Conservation (phyloP, 495 filamentous ascomycete species). For the Hypoxylon rickii region DNA sequence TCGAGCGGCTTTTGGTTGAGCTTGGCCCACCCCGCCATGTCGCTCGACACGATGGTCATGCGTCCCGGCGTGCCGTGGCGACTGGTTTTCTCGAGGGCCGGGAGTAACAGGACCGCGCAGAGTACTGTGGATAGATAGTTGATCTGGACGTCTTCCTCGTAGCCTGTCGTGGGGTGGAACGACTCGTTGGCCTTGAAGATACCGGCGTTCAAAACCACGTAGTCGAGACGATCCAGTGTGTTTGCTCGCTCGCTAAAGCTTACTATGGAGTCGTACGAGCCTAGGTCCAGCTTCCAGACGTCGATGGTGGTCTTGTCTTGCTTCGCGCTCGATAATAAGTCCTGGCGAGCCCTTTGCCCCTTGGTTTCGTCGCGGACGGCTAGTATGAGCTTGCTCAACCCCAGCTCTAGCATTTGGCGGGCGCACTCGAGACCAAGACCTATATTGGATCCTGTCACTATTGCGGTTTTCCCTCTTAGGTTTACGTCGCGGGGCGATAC, state of each 20-base stretch:
- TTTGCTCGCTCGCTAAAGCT: slow-evolving; percentile 44
- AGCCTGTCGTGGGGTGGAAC: slow-evolving; percentile 26
- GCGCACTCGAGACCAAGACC: slow-evolving; percentile 55
- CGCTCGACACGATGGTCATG: slow-evolving; percentile 43
- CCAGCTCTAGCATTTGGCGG: slow-evolving; percentile 48
- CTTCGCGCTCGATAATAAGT: background rate
- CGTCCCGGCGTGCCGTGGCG: slow-evolving; percentile 34
- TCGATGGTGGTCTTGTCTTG: slow-evolving; percentile 34
- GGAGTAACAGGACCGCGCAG: slow-evolving; percentile 46
- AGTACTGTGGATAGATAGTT: slow-evolving; percentile 50
- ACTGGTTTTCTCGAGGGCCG: slow-evolving; percentile 39
- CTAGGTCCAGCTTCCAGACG: slow-evolving; percentile 55
- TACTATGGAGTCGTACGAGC: slow-evolving; percentile 42
- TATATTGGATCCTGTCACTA: slow-evolving; percentile 58
- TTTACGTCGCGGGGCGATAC: slow-evolving; percentile 28
- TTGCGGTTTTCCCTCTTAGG: slow-evolving; percentile 32
- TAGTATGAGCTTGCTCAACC: slow-evolving; percentile 51
- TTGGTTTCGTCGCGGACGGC: slow-evolving; percentile 51
- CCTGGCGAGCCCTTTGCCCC: slow-evolving; percentile 44
- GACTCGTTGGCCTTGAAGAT: slow-evolving; percentile 18
- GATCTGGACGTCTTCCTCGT: slow-evolving; percentile 46
- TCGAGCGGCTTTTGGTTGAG: slow-evolving; percentile 36
- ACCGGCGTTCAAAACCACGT: slow-evolving; percentile 53
- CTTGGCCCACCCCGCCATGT: slow-evolving; percentile 34
- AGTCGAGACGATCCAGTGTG: slow-evolving; percentile 43